Conservation (phyloP, 331 rosid genomes). For the Rhamnella rubrinervis region DNA sequence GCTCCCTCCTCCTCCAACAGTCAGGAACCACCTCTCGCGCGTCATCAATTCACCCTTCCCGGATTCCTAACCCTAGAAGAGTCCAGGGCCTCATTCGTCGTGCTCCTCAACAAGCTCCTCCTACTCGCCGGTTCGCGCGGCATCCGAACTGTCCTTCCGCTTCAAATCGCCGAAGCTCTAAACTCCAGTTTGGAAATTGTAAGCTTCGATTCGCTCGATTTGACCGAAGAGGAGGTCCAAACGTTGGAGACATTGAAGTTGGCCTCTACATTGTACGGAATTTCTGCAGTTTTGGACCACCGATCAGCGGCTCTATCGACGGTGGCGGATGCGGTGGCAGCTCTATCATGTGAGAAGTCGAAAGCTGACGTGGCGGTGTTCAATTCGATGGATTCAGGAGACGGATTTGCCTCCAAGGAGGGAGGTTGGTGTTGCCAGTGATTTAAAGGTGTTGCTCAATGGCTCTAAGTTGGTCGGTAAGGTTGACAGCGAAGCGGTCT, state of each 20-base stretch:
- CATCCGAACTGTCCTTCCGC: conserved; percentile 38
- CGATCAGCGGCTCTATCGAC: conserved; percentile 45
- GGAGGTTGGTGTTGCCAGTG: conserved; percentile 78
- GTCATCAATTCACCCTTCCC: conserved; percentile 37
- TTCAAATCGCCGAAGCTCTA: conserved; percentile 43
- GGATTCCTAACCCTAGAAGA: conserved; percentile 41
- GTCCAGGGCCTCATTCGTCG: conserved; percentile 47
- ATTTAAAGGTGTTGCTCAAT: conserved; percentile 67
- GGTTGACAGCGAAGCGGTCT: conserved; percentile 34
- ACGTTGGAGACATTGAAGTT: conserved; percentile 29
- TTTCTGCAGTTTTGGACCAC: conserved; percentile 61
- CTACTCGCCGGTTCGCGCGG: conserved; percentile 26
- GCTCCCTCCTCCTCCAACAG: conserved; percentile 32
- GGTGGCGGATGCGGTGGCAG: conserved; percentile 59
- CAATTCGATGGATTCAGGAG: conserved; percentile 72
- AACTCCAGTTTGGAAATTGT: conserved; percentile 26
- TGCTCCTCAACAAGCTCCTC: conserved; percentile 68
- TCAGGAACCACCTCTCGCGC: conserved; percentile 19
- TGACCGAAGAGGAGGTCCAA: conserved; percentile 46
- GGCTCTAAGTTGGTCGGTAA: conserved; percentile 84
- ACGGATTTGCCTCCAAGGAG: conserved; percentile 62
- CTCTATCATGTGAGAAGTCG: conserved; percentile 75
- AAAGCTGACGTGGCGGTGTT: conserved; percentile 64
- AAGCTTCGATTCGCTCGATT: conserved; percentile 31
- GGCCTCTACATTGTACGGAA: conserved; percentile 36